Evolutionary conservation across 306 rosid species (phyloP).

Genomic region (Corylus avellana): DNA sequence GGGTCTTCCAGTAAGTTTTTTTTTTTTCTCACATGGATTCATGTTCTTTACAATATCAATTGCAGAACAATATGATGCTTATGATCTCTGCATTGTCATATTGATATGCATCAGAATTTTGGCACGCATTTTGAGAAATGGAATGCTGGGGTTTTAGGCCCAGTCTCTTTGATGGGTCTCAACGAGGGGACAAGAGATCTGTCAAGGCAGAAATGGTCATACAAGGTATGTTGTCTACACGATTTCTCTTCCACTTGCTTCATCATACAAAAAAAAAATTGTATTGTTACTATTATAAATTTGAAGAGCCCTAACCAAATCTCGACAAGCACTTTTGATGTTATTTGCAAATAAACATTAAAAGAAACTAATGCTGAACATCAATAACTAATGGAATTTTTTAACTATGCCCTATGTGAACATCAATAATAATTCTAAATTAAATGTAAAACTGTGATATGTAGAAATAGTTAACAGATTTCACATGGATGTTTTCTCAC

Average conservation of each 20-base stretch:
- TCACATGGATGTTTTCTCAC: background rate
- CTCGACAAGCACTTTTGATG: background rate
- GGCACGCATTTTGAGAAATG: slow-evolving; percentile 82
- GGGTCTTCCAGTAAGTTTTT: slow-evolving; percentile 81
- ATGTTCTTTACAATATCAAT: slow-evolving; percentile 6
- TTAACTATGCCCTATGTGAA: background rate
- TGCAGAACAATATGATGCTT: background rate
- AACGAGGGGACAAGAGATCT: slow-evolving; percentile 87
- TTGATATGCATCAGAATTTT: slow-evolving; percentile 60
- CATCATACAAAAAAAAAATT: background rate
- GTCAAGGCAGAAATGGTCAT: slow-evolving; percentile 81
- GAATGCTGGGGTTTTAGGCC: slow-evolving; percentile 95
- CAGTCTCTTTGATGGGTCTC: slow-evolving; percentile 75
- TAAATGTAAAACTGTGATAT: background rate
- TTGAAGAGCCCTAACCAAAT: background rate
- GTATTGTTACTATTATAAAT: too few relatives aligned
- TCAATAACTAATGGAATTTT: background rate
- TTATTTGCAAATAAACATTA: background rate
- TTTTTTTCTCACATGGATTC: slow-evolving; percentile 15
- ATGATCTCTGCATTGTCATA: slow-evolving; percentile 10
- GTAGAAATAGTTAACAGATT: background rate
- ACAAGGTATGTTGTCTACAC: slow-evolving; percentile 60
- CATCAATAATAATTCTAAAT: background rate
- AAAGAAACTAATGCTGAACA: background rate
- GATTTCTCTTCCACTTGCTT: slow-evolving; percentile 1